Base-by-base conservation (phyloP, 2,329 filamentous ascomycete species). In the Colletotrichum destructivum region DNA sequence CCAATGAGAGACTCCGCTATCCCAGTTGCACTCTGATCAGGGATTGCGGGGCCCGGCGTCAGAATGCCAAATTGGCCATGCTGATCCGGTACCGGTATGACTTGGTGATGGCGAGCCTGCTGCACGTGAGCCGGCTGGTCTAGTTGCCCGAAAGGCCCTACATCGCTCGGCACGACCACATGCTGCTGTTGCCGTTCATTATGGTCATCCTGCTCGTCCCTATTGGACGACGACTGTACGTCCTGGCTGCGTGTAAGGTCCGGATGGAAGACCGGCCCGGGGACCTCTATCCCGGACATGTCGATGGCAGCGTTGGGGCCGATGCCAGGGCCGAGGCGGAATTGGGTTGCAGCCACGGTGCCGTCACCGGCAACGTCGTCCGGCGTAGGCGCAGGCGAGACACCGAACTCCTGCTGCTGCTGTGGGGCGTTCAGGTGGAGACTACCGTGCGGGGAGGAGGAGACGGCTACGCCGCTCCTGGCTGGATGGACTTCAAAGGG, bases 21-120 rank as follows among this genome's bases (percentile, higher is more conserved):
- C 52, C 82, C 73, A 62, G 80, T 78, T 26, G 77, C 74, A 65
- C 78, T 80, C 4, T 78, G 74, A 65, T 78, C 73, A 76, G 82
- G 56, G 11, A 71, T 52, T 75, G 77, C 66, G 74, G 77, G 60
- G 62, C 79, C 76, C 67, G 81, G 80, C 8, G 84, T 82, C 71
- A 88, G 77, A 66, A 87, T 82, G 54, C 85, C 84, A 75, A 87
- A 88, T 73, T 85, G 86, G 7, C 82, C 82, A 44, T 78, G 78
- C 47, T 77, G 77, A 78, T 77, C 74, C 59, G 78, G 72, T 16
- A 65, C 23, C 42, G 63, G 21, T 15, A 59, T 40, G 31, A 31
- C n/a, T 18, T 69, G 69, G 9, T 31, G 13, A 21, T 55, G 69
- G 23, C 46, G 38, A 40, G 4, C n/a, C n/a, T 44, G 31, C 21